phyloP scores from a whole-genome alignment of 164 flowering plant genomes.

The Santalum album region DNA sequence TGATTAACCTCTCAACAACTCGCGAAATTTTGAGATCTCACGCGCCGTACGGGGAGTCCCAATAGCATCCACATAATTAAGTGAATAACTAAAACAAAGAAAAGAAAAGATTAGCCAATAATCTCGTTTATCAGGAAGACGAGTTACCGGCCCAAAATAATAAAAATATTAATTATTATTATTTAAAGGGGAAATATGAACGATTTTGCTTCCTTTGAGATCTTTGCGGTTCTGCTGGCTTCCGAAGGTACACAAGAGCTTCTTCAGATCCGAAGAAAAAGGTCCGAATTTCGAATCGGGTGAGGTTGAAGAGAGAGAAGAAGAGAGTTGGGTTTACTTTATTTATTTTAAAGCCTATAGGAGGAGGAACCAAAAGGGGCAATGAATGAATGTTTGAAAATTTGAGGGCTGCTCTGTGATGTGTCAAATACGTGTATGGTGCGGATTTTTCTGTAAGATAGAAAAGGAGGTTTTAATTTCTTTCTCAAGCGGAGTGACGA shows the following conservation, averaged over 20 bases:
- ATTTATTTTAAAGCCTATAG: not conserved
- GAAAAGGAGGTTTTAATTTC: not conserved
- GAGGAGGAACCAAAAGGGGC: not conserved
- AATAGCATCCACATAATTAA: no score
- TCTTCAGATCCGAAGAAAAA: constrained; percentile 46
- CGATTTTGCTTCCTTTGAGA: constrained; percentile 23
- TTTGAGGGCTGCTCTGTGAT: not conserved
- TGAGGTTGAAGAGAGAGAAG: constrained; percentile 1
- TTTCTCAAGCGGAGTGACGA: not conserved
- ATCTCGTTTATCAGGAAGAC: no score
- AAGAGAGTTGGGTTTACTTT: no score
- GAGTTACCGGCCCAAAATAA: not conserved
- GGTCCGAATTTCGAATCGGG: constrained; percentile 17
- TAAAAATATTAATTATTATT: no score
- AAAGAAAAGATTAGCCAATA: no score
- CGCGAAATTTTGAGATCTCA: no score
- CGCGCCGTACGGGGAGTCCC: no score
- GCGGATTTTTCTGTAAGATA: no score
- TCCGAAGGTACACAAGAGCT: constrained; percentile 22
- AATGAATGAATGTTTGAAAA: not conserved
- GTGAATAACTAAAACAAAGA: no score
- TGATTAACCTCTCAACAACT: no score
- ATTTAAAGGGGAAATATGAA: not conserved
- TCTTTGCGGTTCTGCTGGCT: constrained; percentile 33
- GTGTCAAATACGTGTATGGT: no score